Percentiles rank a stretch among this genome's conserved stretches.
Evolutionary conservation across 164 flowering plant genomes (phyloP).

Genomic region (Protea cynaroides): DNA sequence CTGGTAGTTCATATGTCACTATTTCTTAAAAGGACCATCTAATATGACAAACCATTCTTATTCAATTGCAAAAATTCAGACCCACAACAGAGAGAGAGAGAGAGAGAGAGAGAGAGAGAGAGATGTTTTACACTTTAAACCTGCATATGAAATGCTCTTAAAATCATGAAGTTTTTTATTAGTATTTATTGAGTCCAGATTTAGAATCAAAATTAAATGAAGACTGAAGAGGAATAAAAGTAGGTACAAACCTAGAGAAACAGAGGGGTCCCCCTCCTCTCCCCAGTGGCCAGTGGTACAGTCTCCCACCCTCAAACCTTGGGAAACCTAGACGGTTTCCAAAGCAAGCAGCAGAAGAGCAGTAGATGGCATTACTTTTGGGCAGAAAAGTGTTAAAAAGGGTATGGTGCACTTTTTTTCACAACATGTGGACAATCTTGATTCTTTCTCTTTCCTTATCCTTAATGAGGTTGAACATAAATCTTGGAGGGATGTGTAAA

Average conservation of each 20-base stretch:
- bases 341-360: neutral
- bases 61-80: neutral
- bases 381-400: neutral
- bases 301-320: neutral
- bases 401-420: neutral
- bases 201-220: no score
- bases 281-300: neutral
- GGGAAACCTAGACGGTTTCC: slow-evolving; percentile 5
- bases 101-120: slow-evolving; percentile 4
- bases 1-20: slow-evolving; percentile 30
- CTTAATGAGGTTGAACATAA: neutral
- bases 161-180: neutral
- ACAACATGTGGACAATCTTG: slow-evolving; percentile 23
- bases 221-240: neutral
- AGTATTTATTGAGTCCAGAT: no score
- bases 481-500: slow-evolving; percentile 14
- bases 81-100: neutral
- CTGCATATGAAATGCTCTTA: neutral
- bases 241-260: neutral
- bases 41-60: slow-evolving; percentile 12
- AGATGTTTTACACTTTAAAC: neutral
- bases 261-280: neutral
- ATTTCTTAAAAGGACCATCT: slow-evolving; percentile 19
- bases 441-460: slow-evolving; percentile 20
- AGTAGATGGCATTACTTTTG: slow-evolving; percentile 1